Conservation (phyloP, 257 asterid species). For the Cinchona pubescens region DNA sequence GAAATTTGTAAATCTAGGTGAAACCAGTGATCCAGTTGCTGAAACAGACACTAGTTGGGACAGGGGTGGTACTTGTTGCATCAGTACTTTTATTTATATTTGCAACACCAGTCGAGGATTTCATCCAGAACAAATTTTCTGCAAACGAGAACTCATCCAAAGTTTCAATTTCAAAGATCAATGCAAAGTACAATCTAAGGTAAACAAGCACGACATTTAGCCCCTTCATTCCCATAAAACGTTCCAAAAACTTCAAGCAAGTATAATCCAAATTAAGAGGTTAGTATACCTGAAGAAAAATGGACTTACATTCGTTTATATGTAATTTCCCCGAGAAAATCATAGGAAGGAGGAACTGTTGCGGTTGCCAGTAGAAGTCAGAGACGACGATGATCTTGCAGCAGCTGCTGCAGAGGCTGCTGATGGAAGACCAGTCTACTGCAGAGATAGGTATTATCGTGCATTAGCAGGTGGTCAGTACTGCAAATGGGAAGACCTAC, state of each 20-base stretch:
- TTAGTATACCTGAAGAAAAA: neutral
- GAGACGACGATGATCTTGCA: constrained; percentile 70
- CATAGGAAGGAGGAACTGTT: constrained; percentile 75
- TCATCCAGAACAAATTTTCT: constrained; percentile 41
- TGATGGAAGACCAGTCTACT: constrained; percentile 79
- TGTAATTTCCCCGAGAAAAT: constrained; percentile 13
- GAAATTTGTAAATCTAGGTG: constrained; percentile 45
- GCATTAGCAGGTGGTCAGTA: constrained; percentile 82
- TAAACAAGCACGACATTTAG: constrained; percentile 15
- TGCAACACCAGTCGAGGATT: constrained; percentile 76
- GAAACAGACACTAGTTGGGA: constrained; percentile 88
- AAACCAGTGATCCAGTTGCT: constrained; percentile 84
- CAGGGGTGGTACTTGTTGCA: constrained; percentile 73
- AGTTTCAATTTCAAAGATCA: constrained; percentile 41
- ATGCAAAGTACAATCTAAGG: constrained; percentile 54
- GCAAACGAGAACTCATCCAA: constrained; percentile 41
- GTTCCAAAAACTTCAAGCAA: neutral
- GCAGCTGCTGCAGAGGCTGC: constrained; percentile 81
- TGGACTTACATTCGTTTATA: neutral
- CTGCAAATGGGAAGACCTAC: constrained; percentile 78
- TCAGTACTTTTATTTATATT: constrained; percentile 63
- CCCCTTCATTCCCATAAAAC: neutral
- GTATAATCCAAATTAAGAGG: no score
- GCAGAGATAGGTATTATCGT: constrained; percentile 73
- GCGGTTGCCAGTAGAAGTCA: constrained; percentile 65